These are phyloP conservation scores for Pichia sp. DNA, from an alignment of 1,139 yeast genomes.

Conservation along the genomic window DNA sequence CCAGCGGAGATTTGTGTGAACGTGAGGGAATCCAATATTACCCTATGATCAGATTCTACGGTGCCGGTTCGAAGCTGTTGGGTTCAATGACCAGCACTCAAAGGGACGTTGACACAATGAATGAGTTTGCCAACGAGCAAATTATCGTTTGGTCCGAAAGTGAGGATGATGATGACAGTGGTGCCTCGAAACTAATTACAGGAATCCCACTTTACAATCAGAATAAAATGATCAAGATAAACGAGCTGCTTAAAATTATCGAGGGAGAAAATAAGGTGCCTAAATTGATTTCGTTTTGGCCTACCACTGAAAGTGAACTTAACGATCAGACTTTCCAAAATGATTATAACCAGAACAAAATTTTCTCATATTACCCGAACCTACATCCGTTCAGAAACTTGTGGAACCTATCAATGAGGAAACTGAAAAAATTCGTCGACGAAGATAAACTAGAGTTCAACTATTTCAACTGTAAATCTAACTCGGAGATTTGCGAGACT, in stretches of 20 bases:
- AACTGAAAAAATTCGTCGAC: conserved; percentile 39
- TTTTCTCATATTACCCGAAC: conserved; percentile 43
- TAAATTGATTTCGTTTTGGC: conserved; percentile 59
- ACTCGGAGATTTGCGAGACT: conserved; percentile 46
- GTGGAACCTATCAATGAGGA: conserved; percentile 58
- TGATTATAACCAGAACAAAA: conserved; percentile 29
- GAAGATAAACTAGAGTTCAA: conserved; percentile 34
- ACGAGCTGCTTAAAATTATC: conserved; percentile 38
- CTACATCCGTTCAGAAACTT: conserved; percentile 47
- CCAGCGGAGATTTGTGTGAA: conserved; percentile 66
- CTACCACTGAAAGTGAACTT: conserved; percentile 44
- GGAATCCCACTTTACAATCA: background rate
- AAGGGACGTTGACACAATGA: conserved; percentile 46
- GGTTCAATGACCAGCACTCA: conserved; percentile 28
- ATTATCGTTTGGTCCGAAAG: conserved; percentile 35
- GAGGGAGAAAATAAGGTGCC: conserved; percentile 50
- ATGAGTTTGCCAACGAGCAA: conserved; percentile 49
- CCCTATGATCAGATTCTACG: conserved; percentile 60
- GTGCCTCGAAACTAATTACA: background rate
- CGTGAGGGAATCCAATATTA: conserved; percentile 52
- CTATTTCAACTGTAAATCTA: conserved; percentile 54
- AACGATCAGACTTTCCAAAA: conserved; percentile 35
- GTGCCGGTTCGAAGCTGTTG: conserved; percentile 44
- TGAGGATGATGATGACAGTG: background rate
- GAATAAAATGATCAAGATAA: conserved; percentile 27